These are phyloP conservation scores for Papiliotrema nemorosa DNA, from an alignment of 1,284 basidiomycete species.

Conservation along the genomic window DNA sequence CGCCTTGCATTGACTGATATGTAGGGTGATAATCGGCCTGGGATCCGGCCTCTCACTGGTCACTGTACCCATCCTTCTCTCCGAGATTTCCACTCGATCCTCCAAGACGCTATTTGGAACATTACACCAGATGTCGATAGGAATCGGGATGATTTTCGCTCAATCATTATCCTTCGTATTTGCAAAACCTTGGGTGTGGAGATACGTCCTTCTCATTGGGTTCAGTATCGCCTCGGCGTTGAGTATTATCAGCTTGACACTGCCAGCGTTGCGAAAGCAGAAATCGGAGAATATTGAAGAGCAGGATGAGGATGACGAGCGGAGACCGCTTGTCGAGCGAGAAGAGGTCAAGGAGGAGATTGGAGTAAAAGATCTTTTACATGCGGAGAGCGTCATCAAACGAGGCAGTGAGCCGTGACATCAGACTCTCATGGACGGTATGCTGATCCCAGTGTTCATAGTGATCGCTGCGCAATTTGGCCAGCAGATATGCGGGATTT, in stretches of 20 bases:
- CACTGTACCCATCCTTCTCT: constrained; percentile 45
- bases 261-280: constrained; percentile 1
- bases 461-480: constrained; percentile 20
- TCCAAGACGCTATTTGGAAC: constrained; percentile 43
- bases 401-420: constrained; percentile 16
- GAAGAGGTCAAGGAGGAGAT: background rate
- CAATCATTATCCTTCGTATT: constrained; percentile 43
- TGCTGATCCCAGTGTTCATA: constrained; percentile 10
- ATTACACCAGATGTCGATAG: constrained; percentile 45
- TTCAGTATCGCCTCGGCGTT: constrained; percentile 29
- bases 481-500: constrained; percentile 31
- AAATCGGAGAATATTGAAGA: background rate
- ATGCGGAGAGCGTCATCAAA: constrained; percentile 8
- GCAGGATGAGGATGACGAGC: constrained; percentile 1
- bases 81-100: constrained; percentile 41
- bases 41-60: constrained; percentile 47
- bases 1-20: background rate
- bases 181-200: constrained; percentile 31
- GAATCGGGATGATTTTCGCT: constrained; percentile 38
- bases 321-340: background rate
- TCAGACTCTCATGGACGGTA: background rate
- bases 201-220: constrained; percentile 35
- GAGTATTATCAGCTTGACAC: constrained; percentile 21
- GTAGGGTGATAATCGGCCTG: constrained; percentile 40
- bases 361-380: constrained; percentile 10